Evolutionary conservation across 2,329 filamentous ascomycete genomes (phyloP), one percentile per base, ranked within the genome.

Genomic region (Microcyclospora tardicrescens): DNA sequence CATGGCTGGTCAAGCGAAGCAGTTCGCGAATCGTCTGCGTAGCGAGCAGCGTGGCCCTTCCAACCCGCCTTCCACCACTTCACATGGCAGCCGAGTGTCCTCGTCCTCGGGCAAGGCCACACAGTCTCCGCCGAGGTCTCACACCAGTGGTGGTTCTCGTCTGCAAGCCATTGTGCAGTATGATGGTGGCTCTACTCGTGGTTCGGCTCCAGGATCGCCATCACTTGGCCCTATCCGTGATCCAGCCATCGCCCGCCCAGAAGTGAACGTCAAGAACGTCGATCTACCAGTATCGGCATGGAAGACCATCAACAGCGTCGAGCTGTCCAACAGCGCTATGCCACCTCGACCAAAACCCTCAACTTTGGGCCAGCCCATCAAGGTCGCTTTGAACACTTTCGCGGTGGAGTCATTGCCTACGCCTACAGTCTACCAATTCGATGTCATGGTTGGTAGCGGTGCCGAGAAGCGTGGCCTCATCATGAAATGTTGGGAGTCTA

Each of bases 371-470:
- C 57, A 47, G 27, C 50, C 59, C 16, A 52, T 59, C 24, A 53
- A 54, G 28, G 50, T 72, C 14, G 59, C 55, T 0, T 62, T 93
- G 29, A 96, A 96, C 56, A 77, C 84, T 10, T 93, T 79, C 60
- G 70, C 77, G 0, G 78, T 95, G 39, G 61, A 58, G 0, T 61
- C 65, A 9, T 75, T 78, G 39, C 77, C 77, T 0, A 67, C 59
- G 2, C 71, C 67, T 10, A 72, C 74, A 0, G 73, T 95, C 15
- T 78, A 78, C 45, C 87, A 95, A 55, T 96, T 89, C 50, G 85
- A 94, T 15, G 50, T 93, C 16, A 55, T 70, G 3, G 70, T 89
- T 33, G 74, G 77, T 2, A 75, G 70, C 1, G 76, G 76, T 8
- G 64, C 62, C 0, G 71, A 79, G 41, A 84, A 81, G 59, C 68